phyloP scores from a whole-genome alignment of 495 filamentous ascomycete species.

The Darksidea phi region DNA sequence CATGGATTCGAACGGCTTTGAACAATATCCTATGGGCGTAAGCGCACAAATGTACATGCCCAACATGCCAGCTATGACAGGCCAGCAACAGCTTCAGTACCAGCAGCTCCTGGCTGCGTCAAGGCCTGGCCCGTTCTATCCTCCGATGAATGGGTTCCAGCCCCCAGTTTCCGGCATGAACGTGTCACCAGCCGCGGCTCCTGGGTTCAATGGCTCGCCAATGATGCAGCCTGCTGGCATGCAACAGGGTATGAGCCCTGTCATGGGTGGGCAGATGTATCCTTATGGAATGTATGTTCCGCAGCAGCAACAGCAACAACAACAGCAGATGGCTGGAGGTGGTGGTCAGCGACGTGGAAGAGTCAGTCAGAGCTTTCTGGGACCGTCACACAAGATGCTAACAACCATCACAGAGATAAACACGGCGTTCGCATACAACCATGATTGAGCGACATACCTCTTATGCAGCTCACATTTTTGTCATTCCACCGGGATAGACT shows the following conservation, averaged over 20 bases:
- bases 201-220: conserved; percentile 29
- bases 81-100: conserved; percentile 57
- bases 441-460: conserved; percentile 1
- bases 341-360: conserved; percentile 31
- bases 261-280: conserved; percentile 34
- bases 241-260: conserved; percentile 22
- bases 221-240: conserved; percentile 31
- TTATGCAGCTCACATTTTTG: background rate
- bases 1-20: conserved; percentile 54
- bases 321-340: conserved; percentile 23
- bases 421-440: background rate
- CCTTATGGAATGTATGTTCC: conserved; percentile 32
- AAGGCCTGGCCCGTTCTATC: conserved; percentile 22
- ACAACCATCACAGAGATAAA: conserved; percentile 22
- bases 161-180: conserved; percentile 29
- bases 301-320: conserved; percentile 33
- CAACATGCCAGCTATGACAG: conserved; percentile 51
- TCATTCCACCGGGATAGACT: background rate
- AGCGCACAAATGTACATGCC: conserved; percentile 51
- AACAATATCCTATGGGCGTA: conserved; percentile 53
- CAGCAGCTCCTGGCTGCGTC: conserved; percentile 57
- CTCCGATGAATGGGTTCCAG: conserved; percentile 31
- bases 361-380: conserved; percentile 11
- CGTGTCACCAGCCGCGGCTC: conserved; percentile 19
- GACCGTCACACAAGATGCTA: background rate